Evolutionary conservation across 176 grass and related monocot genomes (phyloP).

Genomic region (Sorghum bicolor): DNA sequence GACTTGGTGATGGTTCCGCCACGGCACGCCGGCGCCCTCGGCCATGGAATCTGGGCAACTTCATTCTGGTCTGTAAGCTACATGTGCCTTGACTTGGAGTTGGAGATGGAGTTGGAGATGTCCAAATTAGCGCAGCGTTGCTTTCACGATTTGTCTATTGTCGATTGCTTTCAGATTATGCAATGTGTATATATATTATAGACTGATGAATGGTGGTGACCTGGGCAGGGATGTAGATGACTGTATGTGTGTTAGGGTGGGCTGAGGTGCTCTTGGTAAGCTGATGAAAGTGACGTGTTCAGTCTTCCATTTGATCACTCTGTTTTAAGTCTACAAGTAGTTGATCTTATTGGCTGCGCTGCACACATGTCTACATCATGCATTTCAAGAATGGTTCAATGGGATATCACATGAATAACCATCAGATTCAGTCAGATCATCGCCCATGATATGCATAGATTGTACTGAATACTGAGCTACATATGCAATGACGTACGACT

Average conservation of each 20-base stretch:
- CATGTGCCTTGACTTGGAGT: not conserved
- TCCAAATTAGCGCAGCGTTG: not conserved
- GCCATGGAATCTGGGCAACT: not conserved
- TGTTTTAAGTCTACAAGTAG: not conserved
- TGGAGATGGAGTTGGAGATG: not conserved
- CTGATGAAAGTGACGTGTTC: not conserved
- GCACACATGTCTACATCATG: not conserved
- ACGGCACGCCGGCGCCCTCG: not conserved
- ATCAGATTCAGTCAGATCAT: not conserved
- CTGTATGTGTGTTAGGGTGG: not conserved
- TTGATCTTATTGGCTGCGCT: not conserved
- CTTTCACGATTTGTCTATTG: constrained; percentile 3
- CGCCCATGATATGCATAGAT: not conserved
- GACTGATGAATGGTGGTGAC: not conserved
- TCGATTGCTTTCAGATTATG: constrained; percentile 4
- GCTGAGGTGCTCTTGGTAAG: not conserved
- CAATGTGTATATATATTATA: not conserved
- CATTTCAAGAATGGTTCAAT: not conserved
- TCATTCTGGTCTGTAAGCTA: not conserved
- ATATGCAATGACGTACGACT: not conserved
- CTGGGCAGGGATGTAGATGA: not conserved
- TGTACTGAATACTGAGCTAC: not conserved
- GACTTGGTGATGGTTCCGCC: not conserved
- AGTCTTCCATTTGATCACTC: not conserved
- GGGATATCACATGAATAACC: not conserved